Evolutionary conservation across 2,329 filamentous ascomycete species (phyloP), one percentile per base, ranked within the genome.

Genomic region (Diaporthe ilicicola): DNA sequence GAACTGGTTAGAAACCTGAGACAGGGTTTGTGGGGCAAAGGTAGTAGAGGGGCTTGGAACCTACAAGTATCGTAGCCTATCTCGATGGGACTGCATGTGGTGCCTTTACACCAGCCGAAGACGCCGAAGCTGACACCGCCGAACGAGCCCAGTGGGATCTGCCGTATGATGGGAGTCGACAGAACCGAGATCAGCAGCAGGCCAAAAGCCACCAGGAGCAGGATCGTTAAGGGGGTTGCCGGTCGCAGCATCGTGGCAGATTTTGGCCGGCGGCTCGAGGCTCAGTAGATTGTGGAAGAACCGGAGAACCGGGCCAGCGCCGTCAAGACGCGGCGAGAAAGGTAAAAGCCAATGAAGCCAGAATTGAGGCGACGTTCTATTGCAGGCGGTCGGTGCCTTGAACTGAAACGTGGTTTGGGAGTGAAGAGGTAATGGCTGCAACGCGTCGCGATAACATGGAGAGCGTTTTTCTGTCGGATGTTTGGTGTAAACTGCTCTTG

Each of bases 101-200:
- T 81, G 48, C 83, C 84, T 74, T 90, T 86, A 82, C 96, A 99
- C 77, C 90, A 97, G 32, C 96, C 96, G 84, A 98, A 95, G 61
- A 98, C 95, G 61, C 96, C 96, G 85, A 97, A 98, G 75, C 91
- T 91, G 76, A 93, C 89, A 76, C 92, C 91, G 51, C 91, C 84
- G 78, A 91, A 95, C 66, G 89, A 91, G 46, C 93, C 95, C 51
- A 99, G 86, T 12, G 94, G 94, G 56, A 99, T 97, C 32, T 87
- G 88, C 78, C 92, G 91, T 79, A 98, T 92, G 75, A 99, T 90
- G 22, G 96, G 96, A 0, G 94, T 95, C 1, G 95, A 97, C n/a
- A 99, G 84, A 48, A 95, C 93, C 56, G 94, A 93, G 48, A 99
- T 86, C 56, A 98, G 86, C 66, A 98, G 87, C 73, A 98, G 86